Evolutionary conservation across 192 early-diverging fungal genomes (phyloP).

Genomic region (Linnemannia elongata): DNA sequence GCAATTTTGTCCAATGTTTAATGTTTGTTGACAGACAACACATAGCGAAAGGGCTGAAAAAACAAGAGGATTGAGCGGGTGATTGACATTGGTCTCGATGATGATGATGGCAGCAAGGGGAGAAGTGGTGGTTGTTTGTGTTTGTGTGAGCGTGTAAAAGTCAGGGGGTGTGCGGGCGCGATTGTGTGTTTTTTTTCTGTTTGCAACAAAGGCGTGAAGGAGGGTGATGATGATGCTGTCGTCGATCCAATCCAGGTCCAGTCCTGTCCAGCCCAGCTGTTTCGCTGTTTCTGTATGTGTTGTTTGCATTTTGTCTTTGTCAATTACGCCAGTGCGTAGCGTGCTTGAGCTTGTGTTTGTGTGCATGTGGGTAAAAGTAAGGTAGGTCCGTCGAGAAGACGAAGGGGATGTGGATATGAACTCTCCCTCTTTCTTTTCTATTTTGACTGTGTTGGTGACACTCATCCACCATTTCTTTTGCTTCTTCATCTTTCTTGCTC

Average conservation of each 20-base stretch:
- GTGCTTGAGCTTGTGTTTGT: background rate
- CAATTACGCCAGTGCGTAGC: slow-evolving; percentile 2
- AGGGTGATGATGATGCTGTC: background rate
- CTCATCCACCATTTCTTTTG: background rate
- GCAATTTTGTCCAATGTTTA: background rate
- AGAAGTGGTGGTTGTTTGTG: background rate
- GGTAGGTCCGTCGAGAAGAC: background rate
- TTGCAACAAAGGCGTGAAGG: background rate
- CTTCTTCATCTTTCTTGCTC: background rate
- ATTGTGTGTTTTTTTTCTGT: background rate
- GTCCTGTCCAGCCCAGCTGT: background rate
- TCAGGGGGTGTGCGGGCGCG: background rate
- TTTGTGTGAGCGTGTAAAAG: background rate
- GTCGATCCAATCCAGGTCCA: background rate
- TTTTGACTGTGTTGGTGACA: background rate
- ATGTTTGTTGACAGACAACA: slow-evolving; percentile 4
- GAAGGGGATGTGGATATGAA: background rate
- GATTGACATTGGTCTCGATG: background rate
- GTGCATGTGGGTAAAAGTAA: background rate
- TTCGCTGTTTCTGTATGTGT: background rate
- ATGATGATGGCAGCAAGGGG: background rate
- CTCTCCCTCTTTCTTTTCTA: background rate
- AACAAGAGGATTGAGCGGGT: background rate
- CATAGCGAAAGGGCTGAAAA: background rate
- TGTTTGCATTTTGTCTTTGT: background rate